phyloP scores from a whole-genome alignment of 805 yeast species.

The Candida sanyiensis region DNA sequence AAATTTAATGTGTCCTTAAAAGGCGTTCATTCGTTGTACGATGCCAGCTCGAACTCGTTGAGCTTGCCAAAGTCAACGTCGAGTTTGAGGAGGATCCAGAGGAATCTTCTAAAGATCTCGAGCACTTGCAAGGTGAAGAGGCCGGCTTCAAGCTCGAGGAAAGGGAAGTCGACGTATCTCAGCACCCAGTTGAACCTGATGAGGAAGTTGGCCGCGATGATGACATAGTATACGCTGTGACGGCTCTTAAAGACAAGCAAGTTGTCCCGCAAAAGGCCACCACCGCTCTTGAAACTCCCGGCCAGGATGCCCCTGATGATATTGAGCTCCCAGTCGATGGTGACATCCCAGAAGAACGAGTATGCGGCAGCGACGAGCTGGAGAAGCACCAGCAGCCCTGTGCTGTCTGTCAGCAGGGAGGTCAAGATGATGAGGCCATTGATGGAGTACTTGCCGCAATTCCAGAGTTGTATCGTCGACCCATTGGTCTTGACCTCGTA shows the following conservation, averaged over 20 bases:
- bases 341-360: constrained; percentile 84
- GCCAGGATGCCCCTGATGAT: constrained; percentile 33
- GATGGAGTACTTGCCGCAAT: constrained; percentile 69
- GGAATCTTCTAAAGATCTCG: constrained; percentile 78
- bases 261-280: constrained; percentile 23
- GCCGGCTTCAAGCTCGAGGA: constrained; percentile 47
- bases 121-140: constrained; percentile 61
- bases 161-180: constrained; percentile 30
- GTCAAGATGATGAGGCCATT: constrained; percentile 48
- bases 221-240: constrained; percentile 43
- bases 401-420: constrained; percentile 23
- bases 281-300: constrained; percentile 13
- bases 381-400: constrained; percentile 19
- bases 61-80: constrained; percentile 52
- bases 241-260: constrained; percentile 3
- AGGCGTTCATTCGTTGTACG: constrained; percentile 6
- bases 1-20: background rate
- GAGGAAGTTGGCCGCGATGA: constrained; percentile 53
- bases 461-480: constrained; percentile 54
- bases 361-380: constrained; percentile 66
- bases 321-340: constrained; percentile 80
- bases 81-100: constrained; percentile 82
- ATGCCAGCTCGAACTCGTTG: constrained; percentile 7
- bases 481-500: constrained; percentile 52
- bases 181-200: constrained; percentile 76